Conservation (phyloP, 1,284 basidiomycete species). For the Leccinum huronense region DNA sequence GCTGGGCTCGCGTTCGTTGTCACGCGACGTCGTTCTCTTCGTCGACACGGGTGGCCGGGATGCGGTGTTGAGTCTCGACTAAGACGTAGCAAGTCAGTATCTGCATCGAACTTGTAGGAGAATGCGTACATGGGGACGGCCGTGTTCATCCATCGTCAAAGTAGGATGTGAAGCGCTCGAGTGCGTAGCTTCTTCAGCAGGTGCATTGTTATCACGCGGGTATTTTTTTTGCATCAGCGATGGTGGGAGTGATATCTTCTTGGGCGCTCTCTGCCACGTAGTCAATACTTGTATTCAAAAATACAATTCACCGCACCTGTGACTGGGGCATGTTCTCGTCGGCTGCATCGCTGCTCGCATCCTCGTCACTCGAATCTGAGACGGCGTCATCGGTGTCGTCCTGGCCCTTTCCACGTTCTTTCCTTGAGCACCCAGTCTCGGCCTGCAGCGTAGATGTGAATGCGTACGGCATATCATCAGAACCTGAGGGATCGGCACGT, state of each 20-base stretch:
- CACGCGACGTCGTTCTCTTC: background rate
- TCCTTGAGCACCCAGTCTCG: background rate
- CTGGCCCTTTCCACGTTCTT: background rate
- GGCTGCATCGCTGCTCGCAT: background rate
- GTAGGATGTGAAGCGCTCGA: background rate
- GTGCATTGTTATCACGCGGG: background rate
- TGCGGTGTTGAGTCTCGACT: background rate
- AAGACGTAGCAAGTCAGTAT: background rate
- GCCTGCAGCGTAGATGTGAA: background rate
- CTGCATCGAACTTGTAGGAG: background rate
- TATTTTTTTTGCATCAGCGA: background rate
- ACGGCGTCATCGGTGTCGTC: background rate
- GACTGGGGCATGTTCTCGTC: background rate
- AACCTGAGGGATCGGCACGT: background rate
- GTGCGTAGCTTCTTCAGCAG: background rate
- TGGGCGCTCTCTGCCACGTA: background rate
- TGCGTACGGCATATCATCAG: background rate
- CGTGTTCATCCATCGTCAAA: background rate
- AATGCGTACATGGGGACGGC: background rate
- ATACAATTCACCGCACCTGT: background rate
- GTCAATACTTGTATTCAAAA: background rate
- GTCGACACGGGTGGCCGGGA: background rate
- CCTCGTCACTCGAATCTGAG: background rate
- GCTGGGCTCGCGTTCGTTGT: background rate
- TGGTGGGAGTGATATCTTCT: background rate